A percentile compares a stretch with the other conserved stretches of the same genome.
These are phyloP conservation scores for Datura wrightii DNA, from an alignment of 257 asterid species.

Conservation along the genomic window DNA sequence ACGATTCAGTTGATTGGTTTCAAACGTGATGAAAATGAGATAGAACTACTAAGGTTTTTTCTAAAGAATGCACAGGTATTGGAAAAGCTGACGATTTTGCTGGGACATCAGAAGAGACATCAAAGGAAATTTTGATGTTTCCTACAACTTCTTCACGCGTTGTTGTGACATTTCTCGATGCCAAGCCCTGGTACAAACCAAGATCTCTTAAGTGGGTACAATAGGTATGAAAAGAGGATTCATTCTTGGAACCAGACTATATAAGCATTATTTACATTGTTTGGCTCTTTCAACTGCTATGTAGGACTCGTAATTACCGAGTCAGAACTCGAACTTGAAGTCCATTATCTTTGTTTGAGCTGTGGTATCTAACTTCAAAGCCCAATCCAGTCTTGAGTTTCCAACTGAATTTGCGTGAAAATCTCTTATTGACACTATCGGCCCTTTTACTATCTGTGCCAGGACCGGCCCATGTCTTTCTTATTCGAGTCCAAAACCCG, in stretches of 20 bases:
- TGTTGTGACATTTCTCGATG: background rate
- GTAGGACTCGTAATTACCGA: background rate
- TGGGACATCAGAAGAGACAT: background rate
- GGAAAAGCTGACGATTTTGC: background rate
- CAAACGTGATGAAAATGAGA: background rate
- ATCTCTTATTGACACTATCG: too few relatives aligned
- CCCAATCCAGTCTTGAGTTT: background rate
- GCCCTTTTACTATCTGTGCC: background rate
- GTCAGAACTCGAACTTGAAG: background rate
- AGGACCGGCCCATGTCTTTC: background rate
- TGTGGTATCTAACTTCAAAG: conserved; percentile 16
- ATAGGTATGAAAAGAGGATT: background rate
- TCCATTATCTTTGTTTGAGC: background rate
- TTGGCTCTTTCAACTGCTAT: background rate
- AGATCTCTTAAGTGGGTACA: background rate
- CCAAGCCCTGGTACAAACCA: background rate
- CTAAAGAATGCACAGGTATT: conserved; percentile 26
- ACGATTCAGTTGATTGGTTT: conserved; percentile 10
- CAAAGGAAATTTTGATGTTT: background rate
- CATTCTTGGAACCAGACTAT: background rate
- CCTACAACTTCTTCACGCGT: conserved; percentile 20
- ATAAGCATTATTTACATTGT: background rate
- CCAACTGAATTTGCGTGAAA: background rate
- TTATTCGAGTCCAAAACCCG: background rate
- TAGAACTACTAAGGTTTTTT: conserved; percentile 8